Base-by-base conservation (phyloP, 2,329 filamentous ascomycete species). In the Aspergillus floridensis region DNA sequence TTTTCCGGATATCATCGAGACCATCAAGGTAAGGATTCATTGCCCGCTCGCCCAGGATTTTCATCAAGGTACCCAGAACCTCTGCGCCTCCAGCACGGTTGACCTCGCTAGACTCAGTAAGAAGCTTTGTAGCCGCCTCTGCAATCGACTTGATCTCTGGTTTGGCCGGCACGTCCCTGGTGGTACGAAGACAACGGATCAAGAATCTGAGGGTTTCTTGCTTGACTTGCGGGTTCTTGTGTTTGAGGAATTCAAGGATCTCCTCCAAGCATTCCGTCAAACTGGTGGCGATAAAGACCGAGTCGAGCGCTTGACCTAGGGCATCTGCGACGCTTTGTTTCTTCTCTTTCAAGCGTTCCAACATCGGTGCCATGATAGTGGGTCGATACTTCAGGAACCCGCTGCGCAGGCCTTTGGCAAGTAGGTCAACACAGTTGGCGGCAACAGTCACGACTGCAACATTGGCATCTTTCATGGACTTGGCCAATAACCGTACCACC, bases 381-480 rank as follows among this genome's bases (percentile, higher is more conserved):
- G 88, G 81, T 56, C 93, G 87, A 73, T 99, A 92, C 76, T 90
- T 96, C 56, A 79, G 82, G 72, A 96, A 99, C 24, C 82, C 79
- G 68, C 85, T 88, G 49, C 91, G 88, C 61, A 99, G 74, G 52
- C 95, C 95, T 69, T 91, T 95, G 49, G 93, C 93, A 26, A 99
- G 80, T 29, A 90, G 84, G 70, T 98, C 93, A 35, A 97, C 89
- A 76, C 93, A 96, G 69, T 96, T 93, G 2, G 93, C 95, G 5
- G 96, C 93, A 64, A 95, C 88, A 1, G 90, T 95, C 21, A 97
- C 95, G 52, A 98, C 95, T 5, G 91, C 89, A 66, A 99, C 89
- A 72, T 99, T 99, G 68, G 96, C 95, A 68, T 99, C 96, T 76
- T 99, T 99, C 95, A 99, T 99, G 68, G 87, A 92, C 77, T 98